Percentiles rank a stretch among this genome's conserved stretches.
phyloP scores from a whole-genome alignment of 225 moss, liverwort and hornwort species.

The Pseudisothecium myosuroides region DNA sequence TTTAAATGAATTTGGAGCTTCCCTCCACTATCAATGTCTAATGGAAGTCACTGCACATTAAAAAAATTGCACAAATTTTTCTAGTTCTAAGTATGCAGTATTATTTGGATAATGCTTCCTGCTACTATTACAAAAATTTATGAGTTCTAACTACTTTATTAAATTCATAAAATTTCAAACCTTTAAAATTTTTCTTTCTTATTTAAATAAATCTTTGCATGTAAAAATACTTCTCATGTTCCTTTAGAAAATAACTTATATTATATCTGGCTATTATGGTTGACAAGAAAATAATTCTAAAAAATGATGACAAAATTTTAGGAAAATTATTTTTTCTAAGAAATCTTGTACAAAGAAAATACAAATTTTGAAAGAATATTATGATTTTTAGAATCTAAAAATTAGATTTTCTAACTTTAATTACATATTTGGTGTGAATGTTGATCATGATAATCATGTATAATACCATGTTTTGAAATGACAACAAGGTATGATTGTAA shows the following conservation, averaged over 20 bases:
- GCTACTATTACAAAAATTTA: background rate
- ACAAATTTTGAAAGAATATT: too few relatives aligned
- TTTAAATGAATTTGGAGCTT: background rate
- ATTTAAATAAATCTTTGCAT: background rate
- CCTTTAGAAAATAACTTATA: accelerated
- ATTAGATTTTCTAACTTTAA: background rate
- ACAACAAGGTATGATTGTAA: background rate
- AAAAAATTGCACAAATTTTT: background rate
- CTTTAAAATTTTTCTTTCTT: accelerated
- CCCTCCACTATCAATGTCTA: accelerated
- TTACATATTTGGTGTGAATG: background rate
- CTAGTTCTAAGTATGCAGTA: background rate
- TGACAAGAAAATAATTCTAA: background rate
- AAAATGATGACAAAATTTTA: background rate
- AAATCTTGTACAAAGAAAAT: too few relatives aligned
- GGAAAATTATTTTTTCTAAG: background rate
- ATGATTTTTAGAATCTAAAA: background rate
- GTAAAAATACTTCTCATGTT: too few relatives aligned
- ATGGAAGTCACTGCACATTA: accelerated
- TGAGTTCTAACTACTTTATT: too few relatives aligned
- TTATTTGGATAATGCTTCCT: background rate
- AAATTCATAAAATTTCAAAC: background rate
- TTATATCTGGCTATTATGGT: background rate
- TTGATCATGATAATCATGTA: background rate
- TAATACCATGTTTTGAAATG: background rate